phyloP scores from a whole-genome alignment of 345 rosid genomes.

The Euclidium syriacum region DNA sequence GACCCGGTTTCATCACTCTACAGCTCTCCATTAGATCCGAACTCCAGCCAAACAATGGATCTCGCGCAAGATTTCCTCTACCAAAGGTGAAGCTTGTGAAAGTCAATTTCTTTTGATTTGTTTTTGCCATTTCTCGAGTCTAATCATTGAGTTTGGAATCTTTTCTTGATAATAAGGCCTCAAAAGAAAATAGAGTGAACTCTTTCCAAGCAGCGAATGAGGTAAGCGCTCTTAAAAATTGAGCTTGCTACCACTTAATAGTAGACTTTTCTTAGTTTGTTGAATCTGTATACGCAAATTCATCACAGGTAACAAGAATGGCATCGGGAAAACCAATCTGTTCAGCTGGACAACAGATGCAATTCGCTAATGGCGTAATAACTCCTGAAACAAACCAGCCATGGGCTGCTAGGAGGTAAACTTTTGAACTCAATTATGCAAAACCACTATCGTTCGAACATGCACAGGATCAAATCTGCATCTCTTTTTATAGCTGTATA shows the following conservation, averaged over 20 bases:
- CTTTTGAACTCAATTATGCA: neutral
- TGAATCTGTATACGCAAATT: neutral
- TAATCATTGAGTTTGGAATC: constrained; percentile 28
- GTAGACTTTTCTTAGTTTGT: neutral
- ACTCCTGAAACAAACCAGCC: constrained; percentile 38
- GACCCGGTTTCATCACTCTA: neutral
- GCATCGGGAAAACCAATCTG: constrained; percentile 33
- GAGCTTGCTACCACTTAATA: neutral
- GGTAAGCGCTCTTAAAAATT: constrained; percentile 32
- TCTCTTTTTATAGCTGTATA: neutral
- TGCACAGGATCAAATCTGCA: neutral
- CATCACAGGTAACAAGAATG: constrained; percentile 29
- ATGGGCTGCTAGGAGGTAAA: constrained; percentile 40
- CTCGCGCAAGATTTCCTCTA: constrained; percentile 37
- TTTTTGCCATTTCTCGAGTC: constrained; percentile 3
- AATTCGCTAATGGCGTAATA: constrained; percentile 29
- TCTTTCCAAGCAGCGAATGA: constrained; percentile 52
- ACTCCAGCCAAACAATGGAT: constrained; percentile 44
- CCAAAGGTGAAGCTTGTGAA: constrained; percentile 49
- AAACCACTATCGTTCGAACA: neutral
- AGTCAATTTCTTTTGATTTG: neutral
- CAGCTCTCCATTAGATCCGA: constrained; percentile 70
- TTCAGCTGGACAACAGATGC: constrained; percentile 37
- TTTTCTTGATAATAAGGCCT: constrained; percentile 57
- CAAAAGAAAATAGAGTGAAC: constrained; percentile 80